Conservation (phyloP, 2,329 filamentous ascomycete species). For the Dactylonectria estremocensis region DNA sequence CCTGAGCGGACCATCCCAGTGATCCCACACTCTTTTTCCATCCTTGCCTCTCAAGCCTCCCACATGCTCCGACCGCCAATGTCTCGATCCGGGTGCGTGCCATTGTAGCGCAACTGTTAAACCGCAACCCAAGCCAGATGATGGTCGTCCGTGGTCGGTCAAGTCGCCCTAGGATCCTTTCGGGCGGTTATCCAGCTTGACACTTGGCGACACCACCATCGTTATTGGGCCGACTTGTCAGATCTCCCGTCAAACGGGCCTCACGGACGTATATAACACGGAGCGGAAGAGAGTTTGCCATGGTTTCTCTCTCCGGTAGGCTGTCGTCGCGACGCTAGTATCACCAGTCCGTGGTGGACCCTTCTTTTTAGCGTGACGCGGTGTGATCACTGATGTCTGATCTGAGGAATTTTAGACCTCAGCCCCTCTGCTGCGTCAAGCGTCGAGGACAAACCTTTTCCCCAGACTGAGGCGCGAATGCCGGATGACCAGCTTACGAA, state of each 20-base stretch:
- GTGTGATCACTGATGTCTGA: conserved; percentile 37
- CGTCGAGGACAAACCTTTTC: conserved; percentile 31
- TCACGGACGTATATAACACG: conserved; percentile 13
- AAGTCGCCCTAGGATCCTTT: conserved; percentile 30
- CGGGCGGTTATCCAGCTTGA: conserved; percentile 19
- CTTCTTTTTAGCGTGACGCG: conserved; percentile 30
- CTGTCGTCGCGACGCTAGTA: conserved; percentile 32
- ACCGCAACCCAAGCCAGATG: conserved; percentile 35
- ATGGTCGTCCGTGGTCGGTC: conserved; percentile 30
- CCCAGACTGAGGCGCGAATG: conserved; percentile 42
- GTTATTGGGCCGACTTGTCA: conserved; percentile 29
- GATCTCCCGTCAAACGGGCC: conserved; percentile 4
- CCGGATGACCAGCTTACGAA: conserved; percentile 33
- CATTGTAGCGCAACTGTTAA: conserved; percentile 35
- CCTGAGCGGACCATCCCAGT: conserved; percentile 39
- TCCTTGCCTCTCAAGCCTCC: conserved; percentile 16
- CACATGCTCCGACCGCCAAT: conserved; percentile 37
- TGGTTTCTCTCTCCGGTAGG: neutral
- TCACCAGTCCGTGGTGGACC: conserved; percentile 27
- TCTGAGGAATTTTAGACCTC: conserved; percentile 32
- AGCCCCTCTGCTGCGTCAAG: conserved; percentile 26
- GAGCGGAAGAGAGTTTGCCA: conserved; percentile 18
- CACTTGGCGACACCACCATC: conserved; percentile 17
- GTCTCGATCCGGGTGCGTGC: conserved; percentile 40
- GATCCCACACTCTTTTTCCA: neutral